phyloP scores from a whole-genome alignment of 2,329 filamentous ascomycete genomes.

The Elsinoe necatrix region DNA sequence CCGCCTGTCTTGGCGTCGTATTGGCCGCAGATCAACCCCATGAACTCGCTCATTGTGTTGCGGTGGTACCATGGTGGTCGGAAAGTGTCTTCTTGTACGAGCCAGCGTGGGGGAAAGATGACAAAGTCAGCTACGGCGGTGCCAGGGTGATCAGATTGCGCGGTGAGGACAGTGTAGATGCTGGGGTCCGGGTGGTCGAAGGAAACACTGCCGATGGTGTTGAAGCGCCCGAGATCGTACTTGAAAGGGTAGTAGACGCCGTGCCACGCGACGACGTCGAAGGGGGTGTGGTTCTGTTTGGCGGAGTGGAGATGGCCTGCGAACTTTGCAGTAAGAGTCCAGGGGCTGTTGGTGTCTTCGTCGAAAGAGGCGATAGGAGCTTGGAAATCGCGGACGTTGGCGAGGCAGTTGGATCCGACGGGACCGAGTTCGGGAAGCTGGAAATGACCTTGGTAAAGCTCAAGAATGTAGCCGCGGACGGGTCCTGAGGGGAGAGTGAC shows the following conservation, averaged over 20 bases:
- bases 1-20: slow-evolving; percentile 52
- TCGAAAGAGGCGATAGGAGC: slow-evolving; percentile 51
- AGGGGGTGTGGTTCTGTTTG: slow-evolving; percentile 57
- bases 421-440: slow-evolving; percentile 59
- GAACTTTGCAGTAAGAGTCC: slow-evolving; percentile 55
- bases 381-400: slow-evolving; percentile 58
- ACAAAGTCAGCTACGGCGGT: slow-evolving; percentile 60
- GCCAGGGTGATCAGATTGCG: slow-evolving; percentile 47
- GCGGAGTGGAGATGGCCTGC: slow-evolving; percentile 52
- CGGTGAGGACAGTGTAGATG: slow-evolving; percentile 59
- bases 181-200: slow-evolving; percentile 60
- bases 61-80: slow-evolving; percentile 65
- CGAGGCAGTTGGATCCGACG: slow-evolving; percentile 57
- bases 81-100: slow-evolving; percentile 59
- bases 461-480: slow-evolving; percentile 57
- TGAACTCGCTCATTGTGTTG: slow-evolving; percentile 60
- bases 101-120: slow-evolving; percentile 63
- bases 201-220: slow-evolving; percentile 47
- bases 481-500: slow-evolving; percentile 53
- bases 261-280: slow-evolving; percentile 65
- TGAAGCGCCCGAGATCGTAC: slow-evolving; percentile 51
- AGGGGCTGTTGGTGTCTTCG: slow-evolving; percentile 45
- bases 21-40: slow-evolving; percentile 51
- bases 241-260: slow-evolving; percentile 58
- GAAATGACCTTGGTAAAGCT: slow-evolving; percentile 58